Evolutionary conservation across 257 asterid species (phyloP), one percentile per base, ranked within the genome.

Genomic region (Capsicum chinense): DNA sequence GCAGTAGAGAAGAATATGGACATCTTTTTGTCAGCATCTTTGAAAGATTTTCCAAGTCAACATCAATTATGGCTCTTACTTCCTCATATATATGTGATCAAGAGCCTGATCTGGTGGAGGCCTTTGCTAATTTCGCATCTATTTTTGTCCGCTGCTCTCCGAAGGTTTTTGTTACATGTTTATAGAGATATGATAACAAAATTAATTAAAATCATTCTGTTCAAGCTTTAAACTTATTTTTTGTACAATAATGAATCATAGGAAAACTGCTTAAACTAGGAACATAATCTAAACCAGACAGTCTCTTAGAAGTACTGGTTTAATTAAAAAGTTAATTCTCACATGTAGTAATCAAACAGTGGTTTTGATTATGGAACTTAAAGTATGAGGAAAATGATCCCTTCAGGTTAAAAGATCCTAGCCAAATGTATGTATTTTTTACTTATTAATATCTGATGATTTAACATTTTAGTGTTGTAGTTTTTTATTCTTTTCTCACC

Each of bases 41-140:
- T 68, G 95, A 93, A 87, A 88, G 92, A 87, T 93, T 93, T 89
- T 92, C 94, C 84, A 84, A 88, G 87, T 91, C 98, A 79, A 16
- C 95, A 83, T 92, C 98, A 83, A 93, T 95, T 81, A 87, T 86
- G 90, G 95, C 97, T 86, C 93, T 95, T 86, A 92, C 93, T 86
- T 95, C 98, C 79, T 95, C 98, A 52, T 95, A 93, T 81, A 91
- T 95, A 85, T 95, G 98, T 85, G 98, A 95, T 87, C 97, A 95
- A 92, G 98, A 95, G 88, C 98, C 98, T 26, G 98, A 93, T 90
- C 87, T 95, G 89, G 98, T 92, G 63, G 98, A 95, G 90, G 98
- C 98, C 80, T 95, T 93, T 88, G 84, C 93, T 82, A 91, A 84
- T 92, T 93, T 93, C 80, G 92, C 97, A 44, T 92, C 98, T 84